These are phyloP conservation scores for Apiospora phragmitis DNA, from an alignment of 2,329 filamentous ascomycete species.

Conservation along the genomic window DNA sequence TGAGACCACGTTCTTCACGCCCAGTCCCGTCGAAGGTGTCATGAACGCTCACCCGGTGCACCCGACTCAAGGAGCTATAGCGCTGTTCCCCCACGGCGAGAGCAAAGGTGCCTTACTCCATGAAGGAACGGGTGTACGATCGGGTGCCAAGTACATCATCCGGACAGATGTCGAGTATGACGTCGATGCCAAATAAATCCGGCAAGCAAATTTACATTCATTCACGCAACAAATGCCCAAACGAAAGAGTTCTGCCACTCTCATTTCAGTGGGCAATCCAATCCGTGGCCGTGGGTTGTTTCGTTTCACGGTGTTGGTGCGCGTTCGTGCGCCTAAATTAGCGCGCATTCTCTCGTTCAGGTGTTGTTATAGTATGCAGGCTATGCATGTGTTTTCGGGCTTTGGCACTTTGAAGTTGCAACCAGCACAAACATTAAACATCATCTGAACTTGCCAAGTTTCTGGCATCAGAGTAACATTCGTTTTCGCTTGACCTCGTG, in stretches of 20 bases:
- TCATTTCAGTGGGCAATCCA: not conserved
- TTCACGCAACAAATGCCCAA: not conserved
- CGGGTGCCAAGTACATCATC: constrained; percentile 68
- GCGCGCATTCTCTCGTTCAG: not conserved
- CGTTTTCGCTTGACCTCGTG: not conserved
- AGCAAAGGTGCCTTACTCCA: constrained; percentile 65
- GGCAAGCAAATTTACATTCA: not conserved
- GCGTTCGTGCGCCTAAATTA: not conserved
- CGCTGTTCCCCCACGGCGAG: constrained; percentile 71
- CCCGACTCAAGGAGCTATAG: constrained; percentile 68
- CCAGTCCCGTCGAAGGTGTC: constrained; percentile 61
- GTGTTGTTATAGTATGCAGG: not conserved
- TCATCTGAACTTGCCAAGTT: not conserved
- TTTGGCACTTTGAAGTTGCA: not conserved
- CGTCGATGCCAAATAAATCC: constrained; percentile 37
- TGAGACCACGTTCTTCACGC: constrained; percentile 71
- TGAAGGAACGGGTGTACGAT: constrained; percentile 69
- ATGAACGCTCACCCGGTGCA: constrained; percentile 70
- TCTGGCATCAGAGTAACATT: not conserved
- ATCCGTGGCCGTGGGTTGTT: not conserved
- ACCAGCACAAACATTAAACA: not conserved
- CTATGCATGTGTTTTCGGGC: not conserved
- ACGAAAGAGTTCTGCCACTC: not conserved
- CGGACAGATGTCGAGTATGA: constrained; percentile 72
- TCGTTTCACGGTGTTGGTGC: not conserved